A percentile compares a stretch with the other conserved stretches of the same genome.
Conservation (phyloP, 441 rosid species). For the Melastoma candidum region DNA sequence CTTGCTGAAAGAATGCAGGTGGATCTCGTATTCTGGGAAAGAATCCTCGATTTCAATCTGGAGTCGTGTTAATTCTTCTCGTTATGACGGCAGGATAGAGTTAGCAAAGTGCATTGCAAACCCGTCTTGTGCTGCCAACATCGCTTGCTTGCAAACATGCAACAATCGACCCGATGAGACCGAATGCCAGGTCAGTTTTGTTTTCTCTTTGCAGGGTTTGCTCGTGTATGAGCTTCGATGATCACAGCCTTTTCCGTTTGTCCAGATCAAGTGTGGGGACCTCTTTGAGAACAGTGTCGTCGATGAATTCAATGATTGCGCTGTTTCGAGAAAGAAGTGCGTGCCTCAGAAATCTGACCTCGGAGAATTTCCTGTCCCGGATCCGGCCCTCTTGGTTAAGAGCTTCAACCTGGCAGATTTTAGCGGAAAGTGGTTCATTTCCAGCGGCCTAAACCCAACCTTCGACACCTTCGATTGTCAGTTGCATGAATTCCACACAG, state of each 20-base stretch:
- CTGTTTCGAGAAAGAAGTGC: slow-evolving; percentile 83
- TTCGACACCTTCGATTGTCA: slow-evolving; percentile 86
- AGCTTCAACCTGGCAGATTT: slow-evolving; percentile 70
- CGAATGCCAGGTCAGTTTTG: slow-evolving; percentile 75
- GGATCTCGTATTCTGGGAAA: slow-evolving; percentile 9
- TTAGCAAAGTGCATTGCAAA: slow-evolving; percentile 85
- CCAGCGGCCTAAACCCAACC: slow-evolving; percentile 86
- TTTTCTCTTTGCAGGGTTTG: neutral
- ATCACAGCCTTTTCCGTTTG: neutral
- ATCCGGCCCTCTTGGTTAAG: slow-evolving; percentile 63
- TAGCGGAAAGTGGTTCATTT: slow-evolving; percentile 78
- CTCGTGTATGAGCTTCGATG: neutral
- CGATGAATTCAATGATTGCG: slow-evolving; percentile 90
- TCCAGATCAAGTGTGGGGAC: slow-evolving; percentile 93
- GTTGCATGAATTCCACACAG: slow-evolving; percentile 73
- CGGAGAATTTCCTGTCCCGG: slow-evolving; percentile 86
- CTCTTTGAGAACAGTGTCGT: slow-evolving; percentile 76
- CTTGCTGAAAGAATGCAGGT: slow-evolving; percentile 92
- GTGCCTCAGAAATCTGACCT: slow-evolving; percentile 81
- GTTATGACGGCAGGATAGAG: slow-evolving; percentile 53
- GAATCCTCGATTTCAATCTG: neutral
- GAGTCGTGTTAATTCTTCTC: neutral
- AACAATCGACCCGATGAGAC: slow-evolving; percentile 91
- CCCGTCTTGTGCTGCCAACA: slow-evolving; percentile 86
- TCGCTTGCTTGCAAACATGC: slow-evolving; percentile 95